Evolutionary conservation across 2,329 filamentous ascomycete species (phyloP), one percentile per base, ranked within the genome.

Genomic region (Colletotrichum sp.): DNA sequence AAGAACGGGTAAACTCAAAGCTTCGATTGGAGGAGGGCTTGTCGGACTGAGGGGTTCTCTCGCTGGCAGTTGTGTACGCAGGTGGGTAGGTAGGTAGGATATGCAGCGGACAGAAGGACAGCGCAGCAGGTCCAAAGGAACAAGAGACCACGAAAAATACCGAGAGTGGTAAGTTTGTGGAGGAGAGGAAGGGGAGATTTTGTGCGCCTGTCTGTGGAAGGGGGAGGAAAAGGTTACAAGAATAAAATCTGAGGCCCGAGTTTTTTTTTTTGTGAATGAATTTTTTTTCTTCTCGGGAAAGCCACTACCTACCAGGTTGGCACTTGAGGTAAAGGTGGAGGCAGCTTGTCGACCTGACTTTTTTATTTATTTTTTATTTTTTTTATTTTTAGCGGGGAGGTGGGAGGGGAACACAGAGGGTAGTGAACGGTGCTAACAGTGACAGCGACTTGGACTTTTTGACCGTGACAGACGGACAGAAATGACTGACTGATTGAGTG

Each of bases 261-360:
- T 72, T 77, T 78, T 77, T 77, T 78, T 78, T 77, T 76, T 75
- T 75, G 77, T 76, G 76, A 76, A 72, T 60, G 65, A 77, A 77
- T 72, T 77, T 78, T 78, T 78, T 78, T 67, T 36, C 57, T 55
- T 72, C 62, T 76, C 69, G 72, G 71, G 69, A 77, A 71, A 76
- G 69, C 63, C 74, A 69, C 74, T 76, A 74, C 52, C 62, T 74
- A 76, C 65, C 32, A 77, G 75, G 71, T 77, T 77, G 75, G 66
- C 59, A 75, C 65, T 76, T 69, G 63, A 75, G 72, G 72, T 66
- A 63, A 65, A 72, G 73, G 69, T 68, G 69, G 69, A 68, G 69
- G 72, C 72, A 75, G 72, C 72, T 75, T 65, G 72, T 72, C 30
- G 55, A 68, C 73, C 73, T 69, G 69, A 76, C 66, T 76, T 76